Percentiles rank a stretch among this genome's conserved stretches.
These are phyloP conservation scores for Mrakia gelida DNA, from an alignment of 768 basidiomycete species.

Conservation along the genomic window DNA sequence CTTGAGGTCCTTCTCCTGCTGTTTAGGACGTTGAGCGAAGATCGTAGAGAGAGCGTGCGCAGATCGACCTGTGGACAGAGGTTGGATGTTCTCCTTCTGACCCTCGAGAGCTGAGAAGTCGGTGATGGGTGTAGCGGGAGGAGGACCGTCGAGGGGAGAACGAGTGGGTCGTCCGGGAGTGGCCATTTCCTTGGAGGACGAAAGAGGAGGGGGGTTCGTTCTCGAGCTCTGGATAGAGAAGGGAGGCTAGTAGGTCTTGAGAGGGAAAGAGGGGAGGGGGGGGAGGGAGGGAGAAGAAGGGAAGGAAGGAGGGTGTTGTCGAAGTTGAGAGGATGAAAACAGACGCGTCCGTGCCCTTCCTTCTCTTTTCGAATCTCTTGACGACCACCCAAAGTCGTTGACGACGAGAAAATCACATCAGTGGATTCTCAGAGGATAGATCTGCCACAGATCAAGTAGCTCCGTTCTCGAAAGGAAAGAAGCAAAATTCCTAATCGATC, in stretches of 20 bases:
- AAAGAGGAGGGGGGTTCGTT: not conserved
- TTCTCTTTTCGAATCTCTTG: not conserved
- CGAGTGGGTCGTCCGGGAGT: not conserved
- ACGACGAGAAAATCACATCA: not conserved
- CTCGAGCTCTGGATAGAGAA: not conserved
- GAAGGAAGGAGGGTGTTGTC: not conserved
- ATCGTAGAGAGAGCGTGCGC: conserved; percentile 48
- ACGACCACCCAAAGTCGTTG: not conserved
- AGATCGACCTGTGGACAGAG: conserved; percentile 48
- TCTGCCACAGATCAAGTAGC: no score
- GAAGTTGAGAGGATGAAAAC: not conserved
- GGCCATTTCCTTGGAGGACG: not conserved
- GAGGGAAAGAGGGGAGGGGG: no score
- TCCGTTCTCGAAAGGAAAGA: not conserved
- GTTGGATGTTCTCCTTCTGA: conserved; percentile 53
- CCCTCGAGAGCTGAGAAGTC: conserved; percentile 49
- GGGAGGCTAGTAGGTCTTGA: not conserved
- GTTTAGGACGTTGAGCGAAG: conserved; percentile 53
- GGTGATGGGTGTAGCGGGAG: conserved; percentile 41
- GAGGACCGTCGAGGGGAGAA: not conserved
- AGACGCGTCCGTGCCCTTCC: not conserved
- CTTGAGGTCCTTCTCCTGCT: conserved; percentile 56
- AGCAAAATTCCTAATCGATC: not conserved
- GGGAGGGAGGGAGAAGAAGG: not conserved
- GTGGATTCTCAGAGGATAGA: no score